These are phyloP conservation scores for Neurospora sp. DNA, from an alignment of 495 filamentous ascomycete genomes.

Conservation along the genomic window DNA sequence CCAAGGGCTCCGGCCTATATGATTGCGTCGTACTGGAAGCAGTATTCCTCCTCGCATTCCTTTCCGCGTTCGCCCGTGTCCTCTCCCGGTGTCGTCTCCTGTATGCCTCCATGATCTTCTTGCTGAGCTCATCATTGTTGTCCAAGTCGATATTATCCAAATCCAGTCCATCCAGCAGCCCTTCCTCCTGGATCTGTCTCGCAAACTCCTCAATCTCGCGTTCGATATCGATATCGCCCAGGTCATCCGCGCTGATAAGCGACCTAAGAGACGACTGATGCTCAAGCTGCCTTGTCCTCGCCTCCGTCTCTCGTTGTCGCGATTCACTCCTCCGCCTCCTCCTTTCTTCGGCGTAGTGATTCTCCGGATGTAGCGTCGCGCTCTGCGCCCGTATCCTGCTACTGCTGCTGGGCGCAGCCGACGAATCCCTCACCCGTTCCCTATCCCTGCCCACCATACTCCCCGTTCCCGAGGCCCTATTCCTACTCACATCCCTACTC, in stretches of 20 bases:
- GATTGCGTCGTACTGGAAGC: slow-evolving; percentile 16
- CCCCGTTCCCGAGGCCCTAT: neutral
- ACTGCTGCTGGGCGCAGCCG: neutral
- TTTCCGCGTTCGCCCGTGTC: slow-evolving; percentile 17
- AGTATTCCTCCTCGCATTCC: slow-evolving; percentile 29
- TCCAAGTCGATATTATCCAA: slow-evolving; percentile 64
- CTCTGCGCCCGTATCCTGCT: slow-evolving; percentile 9
- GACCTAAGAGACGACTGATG: slow-evolving; percentile 80
- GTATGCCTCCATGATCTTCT: slow-evolving; percentile 81
- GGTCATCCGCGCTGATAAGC: slow-evolving; percentile 64
- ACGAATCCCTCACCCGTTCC: slow-evolving; percentile 15
- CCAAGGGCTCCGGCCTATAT: slow-evolving; percentile 18
- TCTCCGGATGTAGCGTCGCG: slow-evolving; percentile 19
- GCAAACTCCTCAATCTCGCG: slow-evolving; percentile 66
- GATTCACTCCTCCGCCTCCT: slow-evolving; percentile 27
- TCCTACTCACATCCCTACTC: neutral
- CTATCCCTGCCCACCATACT: slow-evolving; percentile 2
- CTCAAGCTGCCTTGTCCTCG: slow-evolving; percentile 48
- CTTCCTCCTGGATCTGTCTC: slow-evolving; percentile 79
- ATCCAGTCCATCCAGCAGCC: slow-evolving; percentile 75
- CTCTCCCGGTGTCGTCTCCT: slow-evolving; percentile 54
- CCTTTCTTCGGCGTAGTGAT: slow-evolving; percentile 17
- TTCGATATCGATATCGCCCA: slow-evolving; percentile 65
- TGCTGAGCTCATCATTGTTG: slow-evolving; percentile 78
- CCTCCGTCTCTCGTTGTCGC: slow-evolving; percentile 22